Conservation (phyloP, 2,329 filamentous ascomycete genomes). For the Venturia oleaginea region DNA sequence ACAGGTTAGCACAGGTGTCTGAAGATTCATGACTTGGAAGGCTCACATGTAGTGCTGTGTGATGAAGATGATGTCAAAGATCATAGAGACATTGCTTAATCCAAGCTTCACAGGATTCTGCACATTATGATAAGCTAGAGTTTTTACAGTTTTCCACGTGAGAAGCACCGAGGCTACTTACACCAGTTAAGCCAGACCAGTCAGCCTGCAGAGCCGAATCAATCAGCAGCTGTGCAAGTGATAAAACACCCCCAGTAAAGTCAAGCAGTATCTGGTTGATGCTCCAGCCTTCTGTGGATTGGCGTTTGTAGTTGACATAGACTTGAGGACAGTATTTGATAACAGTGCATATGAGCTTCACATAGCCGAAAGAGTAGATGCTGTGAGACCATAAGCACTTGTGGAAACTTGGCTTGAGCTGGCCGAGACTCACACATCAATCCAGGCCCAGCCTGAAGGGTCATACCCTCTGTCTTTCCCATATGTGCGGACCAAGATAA, state of each 20-base stretch:
- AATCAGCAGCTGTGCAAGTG: slow-evolving; percentile 69
- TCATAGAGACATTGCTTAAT: slow-evolving; percentile 73
- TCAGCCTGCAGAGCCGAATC: slow-evolving; percentile 78
- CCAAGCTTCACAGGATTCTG: slow-evolving; percentile 79
- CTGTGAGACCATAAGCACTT: slow-evolving; percentile 24
- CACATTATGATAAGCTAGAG: not conserved
- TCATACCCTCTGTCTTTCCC: slow-evolving; percentile 37
- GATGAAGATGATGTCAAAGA: slow-evolving; percentile 83
- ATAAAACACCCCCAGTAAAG: slow-evolving; percentile 70
- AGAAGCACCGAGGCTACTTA: not conserved
- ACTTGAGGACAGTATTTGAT: slow-evolving; percentile 91
- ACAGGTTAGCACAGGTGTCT: not conserved
- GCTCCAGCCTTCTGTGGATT: slow-evolving; percentile 80
- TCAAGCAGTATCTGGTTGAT: slow-evolving; percentile 80
- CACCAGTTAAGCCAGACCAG: slow-evolving; percentile 82
- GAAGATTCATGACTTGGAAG: not conserved
- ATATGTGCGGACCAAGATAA: slow-evolving; percentile 32
- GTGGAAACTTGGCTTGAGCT: slow-evolving; percentile 29
- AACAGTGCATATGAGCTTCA: slow-evolving; percentile 80
- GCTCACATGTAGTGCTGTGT: slow-evolving; percentile 61
- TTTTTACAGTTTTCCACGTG: not conserved
- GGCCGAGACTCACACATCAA: slow-evolving; percentile 44
- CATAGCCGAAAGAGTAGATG: slow-evolving; percentile 67
- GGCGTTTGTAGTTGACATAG: slow-evolving; percentile 71
- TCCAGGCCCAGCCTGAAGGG: slow-evolving; percentile 49